Percentiles rank a stretch among this genome's conserved stretches.
These are phyloP conservation scores for Colletotrichum cuscutae DNA, from an alignment of 2,329 filamentous ascomycete genomes.

Conservation along the genomic window DNA sequence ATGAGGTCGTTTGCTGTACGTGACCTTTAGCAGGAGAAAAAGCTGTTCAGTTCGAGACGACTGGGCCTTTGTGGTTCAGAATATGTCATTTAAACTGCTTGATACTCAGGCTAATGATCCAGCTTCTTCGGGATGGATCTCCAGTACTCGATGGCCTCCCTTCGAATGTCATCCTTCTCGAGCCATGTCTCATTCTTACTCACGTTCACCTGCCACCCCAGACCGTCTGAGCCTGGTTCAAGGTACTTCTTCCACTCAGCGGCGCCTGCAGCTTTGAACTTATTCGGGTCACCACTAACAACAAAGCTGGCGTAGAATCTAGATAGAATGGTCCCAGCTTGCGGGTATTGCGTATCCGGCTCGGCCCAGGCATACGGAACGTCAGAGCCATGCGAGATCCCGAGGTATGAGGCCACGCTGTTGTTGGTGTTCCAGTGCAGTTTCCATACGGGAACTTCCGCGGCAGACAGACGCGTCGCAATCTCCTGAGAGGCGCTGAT, in stretches of 20 bases:
- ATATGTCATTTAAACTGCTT: too few species aligned
- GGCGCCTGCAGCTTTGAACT: slow-evolving; percentile 30
- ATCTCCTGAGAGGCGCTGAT: slow-evolving; percentile 12
- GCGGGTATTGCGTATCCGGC: slow-evolving; percentile 6
- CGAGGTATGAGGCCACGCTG: slow-evolving; percentile 43
- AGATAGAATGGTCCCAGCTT: not conserved
- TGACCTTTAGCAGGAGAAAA: too few species aligned
- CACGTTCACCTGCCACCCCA: slow-evolving; percentile 19
- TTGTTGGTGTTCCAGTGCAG: slow-evolving; percentile 51
- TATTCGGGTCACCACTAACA: slow-evolving; percentile 47
- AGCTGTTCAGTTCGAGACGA: too few species aligned
- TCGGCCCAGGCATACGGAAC: slow-evolving; percentile 14
- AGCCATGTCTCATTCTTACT: slow-evolving; percentile 7
- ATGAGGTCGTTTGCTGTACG: too few species aligned
- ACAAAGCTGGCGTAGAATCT: slow-evolving; percentile 50
- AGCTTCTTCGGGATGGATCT: not conserved
- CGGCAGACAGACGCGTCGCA: not conserved
- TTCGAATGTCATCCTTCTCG: not conserved
- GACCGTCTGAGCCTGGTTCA: not conserved
- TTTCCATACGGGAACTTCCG: slow-evolving; percentile 46
- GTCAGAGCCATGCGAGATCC: slow-evolving; percentile 19
- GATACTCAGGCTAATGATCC: not conserved
- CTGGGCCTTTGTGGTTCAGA: too few species aligned
- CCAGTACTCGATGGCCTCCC: slow-evolving; percentile 22
- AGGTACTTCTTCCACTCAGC: slow-evolving; percentile 37